A percentile compares a stretch with the other conserved stretches of the same genome.
These are phyloP conservation scores for Cicer cuneatum DNA, from an alignment of 306 rosid species.

Conservation along the genomic window DNA sequence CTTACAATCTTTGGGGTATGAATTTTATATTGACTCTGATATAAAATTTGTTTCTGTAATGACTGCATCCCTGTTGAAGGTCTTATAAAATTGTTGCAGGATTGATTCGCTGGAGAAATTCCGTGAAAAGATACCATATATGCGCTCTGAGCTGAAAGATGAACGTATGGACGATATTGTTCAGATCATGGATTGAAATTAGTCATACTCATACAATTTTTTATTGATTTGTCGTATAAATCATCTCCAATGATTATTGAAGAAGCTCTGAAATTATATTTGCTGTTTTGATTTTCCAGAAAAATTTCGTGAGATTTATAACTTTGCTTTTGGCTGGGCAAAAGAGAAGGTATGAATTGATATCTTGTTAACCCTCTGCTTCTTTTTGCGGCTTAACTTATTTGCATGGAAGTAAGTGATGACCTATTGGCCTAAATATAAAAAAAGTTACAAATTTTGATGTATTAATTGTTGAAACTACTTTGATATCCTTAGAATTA, in stretches of 20 bases:
- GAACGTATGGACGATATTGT: constrained; percentile 69
- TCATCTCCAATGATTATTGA: constrained; percentile 28
- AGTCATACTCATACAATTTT: constrained; percentile 27
- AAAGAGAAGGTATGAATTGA: constrained; percentile 82
- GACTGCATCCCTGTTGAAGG: constrained; percentile 23
- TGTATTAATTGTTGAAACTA: too few species aligned
- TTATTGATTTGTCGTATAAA: constrained; percentile 28
- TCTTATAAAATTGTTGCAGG: constrained; percentile 63
- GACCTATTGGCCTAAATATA: neutral
- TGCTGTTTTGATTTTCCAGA: constrained; percentile 61
- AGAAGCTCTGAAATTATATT: constrained; percentile 46
- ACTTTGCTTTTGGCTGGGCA: constrained; percentile 99
- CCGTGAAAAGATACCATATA: constrained; percentile 82
- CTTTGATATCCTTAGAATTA: too few species aligned
- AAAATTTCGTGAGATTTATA: constrained; percentile 93
- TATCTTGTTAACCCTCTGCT: constrained; percentile 20
- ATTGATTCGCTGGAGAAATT: constrained; percentile 93
- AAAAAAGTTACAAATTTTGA: too few species aligned
- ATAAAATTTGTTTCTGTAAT: constrained; percentile 12
- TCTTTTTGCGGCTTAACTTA: constrained; percentile 18
- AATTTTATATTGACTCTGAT: neutral
- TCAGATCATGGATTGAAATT: constrained; percentile 23
- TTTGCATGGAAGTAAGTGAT: constrained; percentile 8
- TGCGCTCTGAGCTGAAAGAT: constrained; percentile 95
- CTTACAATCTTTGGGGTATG: constrained; percentile 88